phyloP scores from a whole-genome alignment of 768 basidiomycete species.

The Lanmaoa pseudosensibilis region DNA sequence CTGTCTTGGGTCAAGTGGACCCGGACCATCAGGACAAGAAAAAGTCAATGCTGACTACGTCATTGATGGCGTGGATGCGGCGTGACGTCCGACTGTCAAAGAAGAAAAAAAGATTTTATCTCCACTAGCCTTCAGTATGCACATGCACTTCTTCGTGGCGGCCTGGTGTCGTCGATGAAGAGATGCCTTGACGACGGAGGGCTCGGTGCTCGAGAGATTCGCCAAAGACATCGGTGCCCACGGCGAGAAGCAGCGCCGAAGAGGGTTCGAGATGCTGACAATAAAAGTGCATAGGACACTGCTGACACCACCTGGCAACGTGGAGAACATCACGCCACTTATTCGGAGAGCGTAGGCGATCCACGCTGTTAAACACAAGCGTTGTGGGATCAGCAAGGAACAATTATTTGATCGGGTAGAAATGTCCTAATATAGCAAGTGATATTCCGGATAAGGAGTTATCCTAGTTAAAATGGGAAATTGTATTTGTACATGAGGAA shows the following conservation, averaged over 20 bases:
- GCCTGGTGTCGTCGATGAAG: neutral
- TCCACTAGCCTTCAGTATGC: neutral
- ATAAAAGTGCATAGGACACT: neutral
- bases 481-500: constrained; percentile 4
- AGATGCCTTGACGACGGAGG: neutral
- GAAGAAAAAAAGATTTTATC: neutral
- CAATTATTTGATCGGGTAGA: constrained; percentile 9
- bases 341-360: neutral
- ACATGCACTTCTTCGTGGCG: neutral
- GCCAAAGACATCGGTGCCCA: neutral
- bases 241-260: neutral
- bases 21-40: too few relatives aligned
- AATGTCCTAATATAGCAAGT: neutral
- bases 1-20: neutral
- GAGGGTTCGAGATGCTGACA: neutral
- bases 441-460: constrained; percentile 15
- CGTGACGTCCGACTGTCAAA: neutral
- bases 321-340: neutral
- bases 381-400: constrained; percentile 2
- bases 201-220: neutral
- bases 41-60: neutral
- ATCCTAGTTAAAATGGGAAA: constrained; percentile 6
- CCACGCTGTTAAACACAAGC: neutral
- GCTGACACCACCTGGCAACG: neutral
- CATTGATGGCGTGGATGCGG: neutral